Base-by-base conservation (phyloP, 805 yeast species). In the Starmera dryadoides region DNA sequence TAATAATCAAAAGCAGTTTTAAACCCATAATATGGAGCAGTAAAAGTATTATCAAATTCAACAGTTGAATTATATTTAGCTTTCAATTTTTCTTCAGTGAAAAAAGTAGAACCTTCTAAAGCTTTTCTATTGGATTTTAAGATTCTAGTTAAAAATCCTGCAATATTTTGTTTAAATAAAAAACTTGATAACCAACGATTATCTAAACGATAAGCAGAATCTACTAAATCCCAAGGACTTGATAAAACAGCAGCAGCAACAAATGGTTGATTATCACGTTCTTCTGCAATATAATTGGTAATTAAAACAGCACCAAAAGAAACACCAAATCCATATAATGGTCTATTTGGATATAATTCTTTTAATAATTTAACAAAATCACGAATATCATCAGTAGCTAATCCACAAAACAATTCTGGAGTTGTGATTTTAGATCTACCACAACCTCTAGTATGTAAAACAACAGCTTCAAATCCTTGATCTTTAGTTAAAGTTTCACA, bases 381-480 rank as follows among this genome's bases (percentile, higher is more conserved):
- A 44, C 86, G 67, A 39, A 84, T 56, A 54, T 84, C 94, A 44
- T 71, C 77, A 6, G 89, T 83, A 60, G 82, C 76, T 35, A 80
- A 63, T 0, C 81, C 94, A 38, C 78, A 69, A 58, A 78, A 82
- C 18, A 83, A 55, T 46, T 75, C 73, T 5, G 86, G 86, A 6
- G 86, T 75, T 2, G 86, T 73, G 40, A 84, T 66, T 44, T 79
- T 79, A 17, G 86, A 81, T 53, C 86, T 71, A 23, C 86, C 81
- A 59, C 91, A 83, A 4, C 94, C 94, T 52, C 94, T 67, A 15
- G 84, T 69, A 54, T 81, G 82, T 36, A 84, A 52, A 3, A 73
- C 75, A 16, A 79, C 82, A 35, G 79, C 81, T 59, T 81, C 77
- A 54, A 78, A 68, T 39, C 63, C 61, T 14, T 62, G 60, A 5